Conservation (phyloP, 352 stramenopile genomes). For the Elongisporangium senticosum region DNA sequence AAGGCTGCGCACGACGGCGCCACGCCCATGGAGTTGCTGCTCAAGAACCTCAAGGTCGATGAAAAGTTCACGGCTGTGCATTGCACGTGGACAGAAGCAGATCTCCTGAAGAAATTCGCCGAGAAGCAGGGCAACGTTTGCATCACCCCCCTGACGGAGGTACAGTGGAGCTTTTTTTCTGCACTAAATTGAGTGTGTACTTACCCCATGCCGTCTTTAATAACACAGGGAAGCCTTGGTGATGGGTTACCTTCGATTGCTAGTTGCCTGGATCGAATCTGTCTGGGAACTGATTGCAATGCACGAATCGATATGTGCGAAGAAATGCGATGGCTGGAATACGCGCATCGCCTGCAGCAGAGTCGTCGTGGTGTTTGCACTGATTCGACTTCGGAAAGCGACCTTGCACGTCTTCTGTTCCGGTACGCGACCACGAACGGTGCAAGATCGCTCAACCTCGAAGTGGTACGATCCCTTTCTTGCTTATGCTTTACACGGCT, state of each 20-base stretch:
- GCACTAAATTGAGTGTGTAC: not conserved
- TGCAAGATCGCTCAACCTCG: slow-evolving; percentile 58
- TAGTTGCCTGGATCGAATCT: slow-evolving; percentile 59
- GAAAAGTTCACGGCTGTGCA: slow-evolving; percentile 75
- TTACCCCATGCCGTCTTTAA: slow-evolving; percentile 1
- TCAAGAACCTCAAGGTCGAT: slow-evolving; percentile 62
- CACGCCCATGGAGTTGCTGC: slow-evolving; percentile 57
- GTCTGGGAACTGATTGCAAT: slow-evolving; percentile 73
- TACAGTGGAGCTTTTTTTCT: slow-evolving; percentile 5
- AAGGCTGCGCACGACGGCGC: slow-evolving; percentile 45
- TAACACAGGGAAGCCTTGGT: slow-evolving; percentile 47
- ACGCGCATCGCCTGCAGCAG: slow-evolving; percentile 58
- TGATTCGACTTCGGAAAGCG: slow-evolving; percentile 40
- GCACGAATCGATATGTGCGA: slow-evolving; percentile 78
- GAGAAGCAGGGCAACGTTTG: slow-evolving; percentile 62
- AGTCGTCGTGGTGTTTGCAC: slow-evolving; percentile 62
- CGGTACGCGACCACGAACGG: slow-evolving; percentile 63
- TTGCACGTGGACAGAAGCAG: slow-evolving; percentile 63
- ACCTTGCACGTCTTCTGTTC: slow-evolving; percentile 61
- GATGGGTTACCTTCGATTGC: slow-evolving; percentile 68
- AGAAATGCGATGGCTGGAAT: slow-evolving; percentile 81
- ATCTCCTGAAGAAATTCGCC: slow-evolving; percentile 51
- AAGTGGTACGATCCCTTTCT: slow-evolving; percentile 35
- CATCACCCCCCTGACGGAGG: slow-evolving; percentile 70
- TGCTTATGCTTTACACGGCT: not conserved